A percentile compares a stretch with the other conserved stretches of the same genome.
phyloP scores from a whole-genome alignment of 106 monocot species.

The Alisma plantagoaquatica region DNA sequence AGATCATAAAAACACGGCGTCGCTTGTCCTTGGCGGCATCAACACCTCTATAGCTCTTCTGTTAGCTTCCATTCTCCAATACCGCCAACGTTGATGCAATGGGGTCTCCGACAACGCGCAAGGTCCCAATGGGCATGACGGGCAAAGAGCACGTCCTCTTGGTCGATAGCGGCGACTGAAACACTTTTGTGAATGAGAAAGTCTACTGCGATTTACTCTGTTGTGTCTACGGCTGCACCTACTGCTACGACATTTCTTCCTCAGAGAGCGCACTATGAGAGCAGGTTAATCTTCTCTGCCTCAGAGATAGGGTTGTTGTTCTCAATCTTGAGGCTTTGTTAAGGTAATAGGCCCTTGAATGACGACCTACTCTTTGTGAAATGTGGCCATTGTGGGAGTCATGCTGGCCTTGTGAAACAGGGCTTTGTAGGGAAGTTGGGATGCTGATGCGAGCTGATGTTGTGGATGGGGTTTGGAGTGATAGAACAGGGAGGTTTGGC shows the following conservation, averaged over 20 bases:
- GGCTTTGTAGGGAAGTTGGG: constrained; percentile 18
- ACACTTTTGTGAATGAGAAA: constrained; percentile 46
- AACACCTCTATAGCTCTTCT: constrained; percentile 30
- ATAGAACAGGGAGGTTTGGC: constrained; percentile 44
- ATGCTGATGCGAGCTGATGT: constrained; percentile 32
- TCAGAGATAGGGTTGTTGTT: constrained; percentile 29
- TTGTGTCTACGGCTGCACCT: too few relatives aligned
- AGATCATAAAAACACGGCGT: too few relatives aligned
- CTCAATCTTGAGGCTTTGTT: constrained; percentile 32
- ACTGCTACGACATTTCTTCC: too few relatives aligned
- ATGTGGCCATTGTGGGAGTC: constrained; percentile 65
- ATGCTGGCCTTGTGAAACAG: constrained; percentile 42
- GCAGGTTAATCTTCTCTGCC: constrained; percentile 40
- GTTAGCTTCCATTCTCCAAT: constrained; percentile 21
- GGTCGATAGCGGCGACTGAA: constrained; percentile 23
- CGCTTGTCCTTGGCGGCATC: too few relatives aligned
- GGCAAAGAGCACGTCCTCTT: constrained; percentile 60
- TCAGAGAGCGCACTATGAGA: constrained; percentile 29
- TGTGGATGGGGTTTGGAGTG: constrained; percentile 33
- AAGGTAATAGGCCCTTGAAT: constrained; percentile 29
- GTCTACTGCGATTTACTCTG: constrained; percentile 32
- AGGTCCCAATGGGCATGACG: constrained; percentile 36
- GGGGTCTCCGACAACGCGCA: too few relatives aligned
- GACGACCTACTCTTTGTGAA: constrained; percentile 46
- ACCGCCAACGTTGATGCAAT: constrained; percentile 21